Evolutionary conservation across 2,329 filamentous ascomycete genomes (phyloP).

Genomic region (Paracoccidioides lutzii): DNA sequence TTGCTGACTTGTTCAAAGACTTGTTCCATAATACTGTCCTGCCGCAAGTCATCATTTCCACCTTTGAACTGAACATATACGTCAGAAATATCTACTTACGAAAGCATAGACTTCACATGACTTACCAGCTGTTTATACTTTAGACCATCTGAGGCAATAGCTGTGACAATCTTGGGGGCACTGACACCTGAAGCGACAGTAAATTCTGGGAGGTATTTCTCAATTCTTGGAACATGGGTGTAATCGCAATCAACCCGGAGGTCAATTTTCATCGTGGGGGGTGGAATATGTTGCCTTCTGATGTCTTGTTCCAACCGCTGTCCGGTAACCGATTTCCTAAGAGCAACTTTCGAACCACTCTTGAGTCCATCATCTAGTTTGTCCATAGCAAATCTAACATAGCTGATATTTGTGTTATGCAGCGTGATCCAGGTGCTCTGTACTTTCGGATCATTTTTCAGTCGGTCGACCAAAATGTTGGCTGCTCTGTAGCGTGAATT

Average conservation of each 20-base stretch:
- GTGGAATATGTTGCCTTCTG: constrained; percentile 58
- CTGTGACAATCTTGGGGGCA: constrained; percentile 84
- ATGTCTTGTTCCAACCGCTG: constrained; percentile 51
- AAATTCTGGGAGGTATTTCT: constrained; percentile 60
- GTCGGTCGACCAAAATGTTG: constrained; percentile 48
- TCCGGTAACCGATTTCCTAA: constrained; percentile 53
- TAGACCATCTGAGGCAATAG: constrained; percentile 61
- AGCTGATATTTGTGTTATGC: constrained; percentile 58
- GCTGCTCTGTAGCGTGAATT: constrained; percentile 63
- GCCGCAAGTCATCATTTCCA: constrained; percentile 86
- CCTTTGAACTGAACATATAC: constrained; percentile 56
- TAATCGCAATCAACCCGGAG: constrained; percentile 65
- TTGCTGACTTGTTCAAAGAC: constrained; percentile 94
- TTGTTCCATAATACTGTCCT: constrained; percentile 98
- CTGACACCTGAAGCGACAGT: constrained; percentile 81
- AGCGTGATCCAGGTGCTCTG: constrained; percentile 55
- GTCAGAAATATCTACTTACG: constrained; percentile 5
- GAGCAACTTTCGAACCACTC: constrained; percentile 48
- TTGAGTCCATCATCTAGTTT: constrained; percentile 49
- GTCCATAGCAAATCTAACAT: constrained; percentile 38
- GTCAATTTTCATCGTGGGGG: constrained; percentile 76
- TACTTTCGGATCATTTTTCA: constrained; percentile 42
- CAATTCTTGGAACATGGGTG: constrained; percentile 58
- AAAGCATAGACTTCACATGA: constrained; percentile 1
- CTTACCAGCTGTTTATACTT: constrained; percentile 71